These are phyloP conservation scores for Wickerhamomyces bovis DNA, from an alignment of 805 yeast species.

Conservation along the genomic window DNA sequence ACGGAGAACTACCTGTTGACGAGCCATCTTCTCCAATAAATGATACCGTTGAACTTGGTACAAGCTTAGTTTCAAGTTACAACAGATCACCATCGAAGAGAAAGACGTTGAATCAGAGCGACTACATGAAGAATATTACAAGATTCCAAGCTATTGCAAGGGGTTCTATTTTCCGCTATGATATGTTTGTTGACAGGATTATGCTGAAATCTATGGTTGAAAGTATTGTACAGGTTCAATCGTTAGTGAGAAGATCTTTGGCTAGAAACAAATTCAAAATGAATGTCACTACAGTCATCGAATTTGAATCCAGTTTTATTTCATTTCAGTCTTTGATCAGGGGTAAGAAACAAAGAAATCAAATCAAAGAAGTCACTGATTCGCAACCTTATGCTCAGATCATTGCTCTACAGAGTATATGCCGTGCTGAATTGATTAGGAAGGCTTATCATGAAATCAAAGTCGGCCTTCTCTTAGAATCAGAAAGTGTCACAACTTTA, in stretches of 20 bases:
- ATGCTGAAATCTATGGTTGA: conserved; percentile 52
- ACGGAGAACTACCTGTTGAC: not conserved
- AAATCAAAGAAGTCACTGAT: conserved; percentile 2
- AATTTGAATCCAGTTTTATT: conserved; percentile 20
- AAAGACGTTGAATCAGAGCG: conserved; percentile 15
- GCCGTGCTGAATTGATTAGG: conserved; percentile 37
- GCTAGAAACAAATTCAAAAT: conserved; percentile 19
- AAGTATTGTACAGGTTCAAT: conserved; percentile 42
- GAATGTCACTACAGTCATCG: conserved; percentile 23
- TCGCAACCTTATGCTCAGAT: conserved; percentile 9
- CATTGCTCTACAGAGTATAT: conserved; percentile 33
- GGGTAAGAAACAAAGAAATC: conserved; percentile 22
- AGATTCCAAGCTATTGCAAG: conserved; percentile 63
- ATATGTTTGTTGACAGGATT: conserved; percentile 54
- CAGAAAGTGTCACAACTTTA: conserved; percentile 11
- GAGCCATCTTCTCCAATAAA: not conserved
- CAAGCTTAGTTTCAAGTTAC: conserved; percentile 10
- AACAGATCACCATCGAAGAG: conserved; percentile 19
- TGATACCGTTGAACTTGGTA: conserved; percentile 1
- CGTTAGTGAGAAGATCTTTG: conserved; percentile 46
- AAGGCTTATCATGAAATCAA: conserved; percentile 10
- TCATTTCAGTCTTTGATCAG: conserved; percentile 32
- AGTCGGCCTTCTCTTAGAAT: conserved; percentile 12
- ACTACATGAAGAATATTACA: conserved; percentile 29
- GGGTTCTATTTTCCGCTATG: conserved; percentile 63